These are phyloP conservation scores for Zangia roseola DNA, from an alignment of 768 basidiomycete genomes.

Conservation along the genomic window DNA sequence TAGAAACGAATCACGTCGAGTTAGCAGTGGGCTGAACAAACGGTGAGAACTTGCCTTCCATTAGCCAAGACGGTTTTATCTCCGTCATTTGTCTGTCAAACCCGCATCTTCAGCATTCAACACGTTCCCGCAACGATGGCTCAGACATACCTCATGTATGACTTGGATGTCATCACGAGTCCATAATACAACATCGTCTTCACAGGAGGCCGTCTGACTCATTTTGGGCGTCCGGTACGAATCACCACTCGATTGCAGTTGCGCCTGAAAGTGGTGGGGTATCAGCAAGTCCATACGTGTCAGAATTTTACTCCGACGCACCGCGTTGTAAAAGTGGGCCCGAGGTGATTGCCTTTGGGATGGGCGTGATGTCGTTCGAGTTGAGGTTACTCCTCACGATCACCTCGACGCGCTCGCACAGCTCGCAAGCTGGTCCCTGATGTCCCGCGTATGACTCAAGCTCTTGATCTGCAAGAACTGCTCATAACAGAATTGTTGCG, in stretches of 20 bases:
- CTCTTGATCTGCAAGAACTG: constrained; percentile 96
- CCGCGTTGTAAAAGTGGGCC: constrained; percentile 97
- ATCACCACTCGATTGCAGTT: constrained; percentile 93
- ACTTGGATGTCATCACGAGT: constrained; percentile 95
- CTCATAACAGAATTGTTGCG: constrained; percentile 95
- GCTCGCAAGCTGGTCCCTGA: constrained; percentile 92
- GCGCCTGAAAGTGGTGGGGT: constrained; percentile 50
- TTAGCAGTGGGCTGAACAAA: not conserved
- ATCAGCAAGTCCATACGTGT: not conserved
- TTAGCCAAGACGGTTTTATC: constrained; percentile 91
- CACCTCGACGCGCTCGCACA: constrained; percentile 97
- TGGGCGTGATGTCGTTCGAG: constrained; percentile 85
- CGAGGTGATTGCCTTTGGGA: constrained; percentile 93
- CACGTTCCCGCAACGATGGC: not conserved
- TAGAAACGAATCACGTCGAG: constrained; percentile 27
- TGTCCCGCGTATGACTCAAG: constrained; percentile 90
- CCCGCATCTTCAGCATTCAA: not conserved
- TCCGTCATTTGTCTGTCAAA: constrained; percentile 87
- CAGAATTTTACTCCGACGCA: constrained; percentile 34
- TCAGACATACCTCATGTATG: constrained; percentile 75
- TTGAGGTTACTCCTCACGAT: constrained; percentile 87
- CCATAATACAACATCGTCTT: constrained; percentile 93
- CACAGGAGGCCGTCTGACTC: constrained; percentile 91
- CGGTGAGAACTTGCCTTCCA: constrained; percentile 64
- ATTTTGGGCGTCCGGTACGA: constrained; percentile 97